Base-by-base conservation (phyloP, 2,329 filamentous ascomycete species). In the Dothistroma septosporum region DNA sequence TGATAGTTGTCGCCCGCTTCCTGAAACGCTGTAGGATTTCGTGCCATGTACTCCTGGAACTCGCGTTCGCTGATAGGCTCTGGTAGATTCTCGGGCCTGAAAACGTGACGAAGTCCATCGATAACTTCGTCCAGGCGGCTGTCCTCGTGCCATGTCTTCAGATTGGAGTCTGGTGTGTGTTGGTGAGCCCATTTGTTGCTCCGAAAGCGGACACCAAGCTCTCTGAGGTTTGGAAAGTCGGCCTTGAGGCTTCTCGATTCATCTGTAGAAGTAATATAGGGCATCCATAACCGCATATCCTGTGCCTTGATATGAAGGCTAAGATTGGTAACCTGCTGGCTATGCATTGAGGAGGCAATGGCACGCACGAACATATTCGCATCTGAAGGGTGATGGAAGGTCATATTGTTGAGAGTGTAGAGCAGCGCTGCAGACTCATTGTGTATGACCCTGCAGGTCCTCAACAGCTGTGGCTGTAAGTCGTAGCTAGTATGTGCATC, bases 331-430 rank as follows among this genome's bases (percentile, higher is more conserved):
- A 72, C 68, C 46, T 65, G 64, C 0, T 59, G 58, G 1, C 66
- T 61, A 14, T 62, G 62, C 11, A 65, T 61, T 4, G 66, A 64
- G 6, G 66, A 61, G 2, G 70, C 65, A 21, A 74, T 64, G 14
- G 73, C 73, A 56, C 71, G 70, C 1, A 70, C 69, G 58, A 76
- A 76, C 64, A 76, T 73, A 63, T 76, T 76, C 10, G 72, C 73
- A 61, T 76, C 74, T 47, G 64, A 70, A 4, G 74, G 73, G 60
- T 76, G 74, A 59, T 71, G 67, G 60, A 76, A 76, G 21, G 68
- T 66, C 28, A 75, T 59, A n/a, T 61, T 65, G 62, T 75, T 76
- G 57, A 66, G 62, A 16, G 67, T 65, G 67, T 76, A 76, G n/a
- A 76, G 72, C 41, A 76, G 50, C 9, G 68, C 69, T 22, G 68